phyloP scores from a whole-genome alignment of 148 eudicot species.

The Spergularia bocconei region DNA sequence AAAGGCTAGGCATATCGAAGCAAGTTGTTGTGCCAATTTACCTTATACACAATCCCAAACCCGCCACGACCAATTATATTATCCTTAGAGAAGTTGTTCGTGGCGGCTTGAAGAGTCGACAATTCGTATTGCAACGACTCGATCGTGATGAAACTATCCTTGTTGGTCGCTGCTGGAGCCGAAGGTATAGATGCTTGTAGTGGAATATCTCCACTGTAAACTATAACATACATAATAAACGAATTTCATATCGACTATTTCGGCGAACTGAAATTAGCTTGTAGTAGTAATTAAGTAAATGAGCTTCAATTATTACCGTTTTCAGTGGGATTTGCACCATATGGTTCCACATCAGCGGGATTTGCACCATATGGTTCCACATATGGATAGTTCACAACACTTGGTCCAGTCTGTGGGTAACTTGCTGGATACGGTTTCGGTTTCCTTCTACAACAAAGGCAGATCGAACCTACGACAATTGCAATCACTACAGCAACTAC shows the following conservation, averaged over 20 bases:
- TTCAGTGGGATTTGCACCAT: neutral
- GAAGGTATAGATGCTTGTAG: neutral
- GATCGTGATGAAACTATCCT: neutral
- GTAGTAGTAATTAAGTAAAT: neutral
- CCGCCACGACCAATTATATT: constrained; percentile 30
- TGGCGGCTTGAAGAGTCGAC: constrained; percentile 22
- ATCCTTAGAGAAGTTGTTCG: constrained; percentile 25
- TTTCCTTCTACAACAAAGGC: neutral
- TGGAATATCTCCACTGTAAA: neutral
- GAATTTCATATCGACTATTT: neutral
- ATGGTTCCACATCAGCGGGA: neutral
- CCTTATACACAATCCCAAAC: constrained; percentile 31
- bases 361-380: too few relatives aligned
- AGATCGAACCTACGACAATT: neutral
- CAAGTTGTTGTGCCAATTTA: neutral
- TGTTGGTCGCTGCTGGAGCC: neutral
- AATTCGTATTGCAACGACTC: constrained; percentile 25
- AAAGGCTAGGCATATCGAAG: too few relatives aligned
- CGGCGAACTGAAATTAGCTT: neutral
- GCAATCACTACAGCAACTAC: too few relatives aligned
- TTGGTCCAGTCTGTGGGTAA: neutral
- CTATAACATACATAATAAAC: neutral
- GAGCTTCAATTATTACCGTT: neutral
- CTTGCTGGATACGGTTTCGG: neutral
- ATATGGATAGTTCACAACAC: too few relatives aligned